These are phyloP conservation scores for Pittosporum tobira DNA, from an alignment of 129 eudicot genomes.

Conservation along the genomic window DNA sequence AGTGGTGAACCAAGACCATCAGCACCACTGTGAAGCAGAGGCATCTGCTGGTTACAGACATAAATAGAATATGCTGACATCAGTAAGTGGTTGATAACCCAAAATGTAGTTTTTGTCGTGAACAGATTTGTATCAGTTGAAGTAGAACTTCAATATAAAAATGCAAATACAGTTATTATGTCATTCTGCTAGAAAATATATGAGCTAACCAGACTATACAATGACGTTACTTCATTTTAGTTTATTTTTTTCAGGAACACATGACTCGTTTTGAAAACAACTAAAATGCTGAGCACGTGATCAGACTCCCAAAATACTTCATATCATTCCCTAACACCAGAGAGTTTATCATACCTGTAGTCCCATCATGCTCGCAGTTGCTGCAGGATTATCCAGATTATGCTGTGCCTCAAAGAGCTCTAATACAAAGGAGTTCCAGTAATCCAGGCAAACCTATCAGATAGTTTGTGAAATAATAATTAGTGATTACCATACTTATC, in stretches of 20 bases:
- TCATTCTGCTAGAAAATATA: not conserved
- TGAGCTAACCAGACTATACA: no score
- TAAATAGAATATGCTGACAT: conserved; percentile 4
- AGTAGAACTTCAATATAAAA: no score
- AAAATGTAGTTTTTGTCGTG: no score
- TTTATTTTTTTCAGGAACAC: no score
- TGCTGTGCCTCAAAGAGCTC: conserved; percentile 92
- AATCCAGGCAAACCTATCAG: conserved; percentile 92
- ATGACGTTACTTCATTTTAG: no score
- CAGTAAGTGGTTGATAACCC: not conserved
- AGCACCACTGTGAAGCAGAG: conserved; percentile 43
- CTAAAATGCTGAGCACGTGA: no score
- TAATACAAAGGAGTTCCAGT: conserved; percentile 80
- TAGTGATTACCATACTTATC: not conserved
- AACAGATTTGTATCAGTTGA: not conserved
- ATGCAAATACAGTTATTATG: not conserved
- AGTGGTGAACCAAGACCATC: conserved; percentile 78
- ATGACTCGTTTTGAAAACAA: no score
- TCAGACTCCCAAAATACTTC: no score
- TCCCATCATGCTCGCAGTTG: conserved; percentile 80
- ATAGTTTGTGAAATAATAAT: not conserved
- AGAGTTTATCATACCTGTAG: conserved; percentile 46
- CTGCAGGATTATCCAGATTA: conserved; percentile 63
- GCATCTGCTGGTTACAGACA: conserved; percentile 41
- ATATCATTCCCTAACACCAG: not conserved